A percentile compares a stretch with the other conserved stretches of the same genome.
Conservation (phyloP, 164 flowering plant species). For the Santalum album region DNA sequence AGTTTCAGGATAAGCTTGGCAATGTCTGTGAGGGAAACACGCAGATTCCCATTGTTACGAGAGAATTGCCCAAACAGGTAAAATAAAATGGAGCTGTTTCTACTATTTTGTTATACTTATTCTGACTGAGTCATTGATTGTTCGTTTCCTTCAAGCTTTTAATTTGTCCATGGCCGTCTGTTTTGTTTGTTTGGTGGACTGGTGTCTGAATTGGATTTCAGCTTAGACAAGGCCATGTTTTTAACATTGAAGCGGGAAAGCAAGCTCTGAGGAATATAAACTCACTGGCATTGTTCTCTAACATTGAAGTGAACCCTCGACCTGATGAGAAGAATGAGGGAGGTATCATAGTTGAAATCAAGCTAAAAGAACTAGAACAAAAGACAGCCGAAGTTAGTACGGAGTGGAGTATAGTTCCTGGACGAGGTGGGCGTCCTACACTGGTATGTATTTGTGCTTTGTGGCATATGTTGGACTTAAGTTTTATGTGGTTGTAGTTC, state of each 20-base stretch:
- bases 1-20: conserved; percentile 96
- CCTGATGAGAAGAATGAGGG: conserved; percentile 98
- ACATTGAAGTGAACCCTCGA: conserved; percentile 92
- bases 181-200: not conserved
- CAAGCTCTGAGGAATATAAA: conserved; percentile 92
- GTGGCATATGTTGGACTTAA: too few relatives aligned
- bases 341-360: conserved; percentile 90
- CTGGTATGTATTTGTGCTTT: too few relatives aligned
- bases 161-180: too few relatives aligned
- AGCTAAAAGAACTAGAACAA: conserved; percentile 95
- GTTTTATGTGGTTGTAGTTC: not conserved
- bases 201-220: conserved; percentile 20
- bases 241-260: conserved; percentile 94
- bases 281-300: conserved; percentile 76
- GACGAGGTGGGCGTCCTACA: conserved; percentile 92
- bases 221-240: conserved; percentile 83
- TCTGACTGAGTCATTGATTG: not conserved
- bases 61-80: conserved; percentile 83
- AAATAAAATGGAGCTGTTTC: too few relatives aligned
- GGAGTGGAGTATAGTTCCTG: conserved; percentile 99
- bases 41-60: conserved; percentile 48
- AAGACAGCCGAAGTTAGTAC: conserved; percentile 93
- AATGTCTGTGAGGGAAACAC: conserved; percentile 92
- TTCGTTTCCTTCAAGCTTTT: not conserved
- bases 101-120: not conserved